phyloP scores from a whole-genome alignment of 2,329 filamentous ascomycete genomes.

The Cytospora piceicola region DNA sequence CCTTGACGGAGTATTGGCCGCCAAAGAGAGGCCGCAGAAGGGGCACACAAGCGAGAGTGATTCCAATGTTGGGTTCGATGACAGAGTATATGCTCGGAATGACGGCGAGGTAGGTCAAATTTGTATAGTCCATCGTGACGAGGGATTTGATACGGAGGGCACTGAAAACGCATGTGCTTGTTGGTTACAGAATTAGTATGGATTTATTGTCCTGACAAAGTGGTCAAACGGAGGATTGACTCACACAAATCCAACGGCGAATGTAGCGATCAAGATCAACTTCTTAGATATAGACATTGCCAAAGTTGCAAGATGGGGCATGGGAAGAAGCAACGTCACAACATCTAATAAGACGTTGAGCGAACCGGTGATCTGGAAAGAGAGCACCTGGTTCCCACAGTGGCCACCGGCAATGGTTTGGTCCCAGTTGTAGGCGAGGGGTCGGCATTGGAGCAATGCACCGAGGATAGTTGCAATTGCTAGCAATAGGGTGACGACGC shows the following conservation, averaged over 20 bases:
- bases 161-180: slow-evolving; percentile 42
- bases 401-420: slow-evolving; percentile 38
- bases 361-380: slow-evolving; percentile 39
- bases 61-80: slow-evolving; percentile 44
- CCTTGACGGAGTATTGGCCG: not conserved
- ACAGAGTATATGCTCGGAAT: slow-evolving; percentile 42
- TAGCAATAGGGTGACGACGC: slow-evolving; percentile 35
- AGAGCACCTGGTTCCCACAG: slow-evolving; percentile 39
- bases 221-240: slow-evolving; percentile 19
- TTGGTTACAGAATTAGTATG: not conserved
- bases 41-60: slow-evolving; percentile 45
- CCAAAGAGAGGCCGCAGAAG: slow-evolving; percentile 45
- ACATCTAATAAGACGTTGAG: slow-evolving; percentile 41
- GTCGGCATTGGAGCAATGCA: slow-evolving; percentile 42
- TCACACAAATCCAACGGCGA: slow-evolving; percentile 40
- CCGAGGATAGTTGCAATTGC: slow-evolving; percentile 37
- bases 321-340: slow-evolving; percentile 38
- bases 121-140: slow-evolving; percentile 38
- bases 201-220: not conserved
- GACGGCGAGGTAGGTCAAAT: slow-evolving; percentile 41
- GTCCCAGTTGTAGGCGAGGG: slow-evolving; percentile 44
- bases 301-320: slow-evolving; percentile 40
- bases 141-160: slow-evolving; percentile 42
- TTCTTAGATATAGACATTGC: slow-evolving; percentile 39
- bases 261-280: slow-evolving; percentile 38